Conservation (phyloP, 805 yeast species). For the Sugiyamaella smithiae region DNA sequence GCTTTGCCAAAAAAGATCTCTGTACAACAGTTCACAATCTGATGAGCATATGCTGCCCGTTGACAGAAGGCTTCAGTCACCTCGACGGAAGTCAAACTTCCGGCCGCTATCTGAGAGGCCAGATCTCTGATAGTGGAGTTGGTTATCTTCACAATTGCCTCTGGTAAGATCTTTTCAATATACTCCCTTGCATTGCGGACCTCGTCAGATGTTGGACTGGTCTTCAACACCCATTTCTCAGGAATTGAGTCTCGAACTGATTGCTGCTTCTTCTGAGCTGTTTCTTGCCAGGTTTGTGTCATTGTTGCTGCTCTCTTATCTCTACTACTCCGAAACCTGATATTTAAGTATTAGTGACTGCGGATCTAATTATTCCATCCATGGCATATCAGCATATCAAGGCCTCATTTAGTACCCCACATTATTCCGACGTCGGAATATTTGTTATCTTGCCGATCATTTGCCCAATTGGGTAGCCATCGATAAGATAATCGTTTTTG, state of each 20-base stretch:
- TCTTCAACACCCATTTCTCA: conserved; percentile 10
- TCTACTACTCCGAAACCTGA: background rate
- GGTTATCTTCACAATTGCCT: conserved; percentile 9
- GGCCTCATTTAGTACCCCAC: background rate
- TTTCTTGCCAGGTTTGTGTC: conserved; percentile 13
- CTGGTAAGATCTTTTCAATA: conserved; percentile 15
- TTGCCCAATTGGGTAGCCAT: background rate
- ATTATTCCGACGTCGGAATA: conserved; percentile 5
- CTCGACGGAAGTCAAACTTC: conserved; percentile 42
- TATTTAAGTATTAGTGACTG: background rate
- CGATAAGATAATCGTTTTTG: conserved; percentile 2
- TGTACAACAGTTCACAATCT: conserved; percentile 40
- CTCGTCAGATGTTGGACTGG: conserved; percentile 11
- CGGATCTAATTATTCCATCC: background rate
- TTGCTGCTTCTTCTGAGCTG: conserved; percentile 12
- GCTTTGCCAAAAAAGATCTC: conserved; percentile 55
- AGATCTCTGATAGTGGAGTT: conserved; percentile 9
- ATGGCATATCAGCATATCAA: background rate
- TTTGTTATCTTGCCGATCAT: background rate
- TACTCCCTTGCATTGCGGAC: conserved; percentile 15
- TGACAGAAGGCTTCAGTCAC: conserved; percentile 56
- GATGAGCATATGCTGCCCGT: conserved; percentile 57
- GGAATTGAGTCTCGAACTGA: conserved; percentile 12
- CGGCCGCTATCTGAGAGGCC: conserved; percentile 17
- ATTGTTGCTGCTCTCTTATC: background rate